Base-by-base conservation (phyloP, 2,329 filamentous ascomycete species). In the Exserohilum turcica region DNA sequence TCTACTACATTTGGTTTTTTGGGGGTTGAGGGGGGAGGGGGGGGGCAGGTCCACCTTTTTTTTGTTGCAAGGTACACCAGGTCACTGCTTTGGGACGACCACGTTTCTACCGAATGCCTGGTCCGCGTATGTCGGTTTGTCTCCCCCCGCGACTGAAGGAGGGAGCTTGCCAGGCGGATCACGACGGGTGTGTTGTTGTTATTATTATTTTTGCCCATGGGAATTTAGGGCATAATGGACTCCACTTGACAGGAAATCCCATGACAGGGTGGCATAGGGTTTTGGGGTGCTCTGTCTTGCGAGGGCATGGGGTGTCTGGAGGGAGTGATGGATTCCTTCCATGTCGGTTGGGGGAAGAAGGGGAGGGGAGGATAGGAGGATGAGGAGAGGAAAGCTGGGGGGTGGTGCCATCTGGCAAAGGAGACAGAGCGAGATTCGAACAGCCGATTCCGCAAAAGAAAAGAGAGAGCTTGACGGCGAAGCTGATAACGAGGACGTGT, bases 51-150 rank as follows among this genome's bases (percentile, higher is more conserved):
- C 45, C 18, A 43, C 46, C 49, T 24, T 24, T 24, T 24, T 36
- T 43, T 52, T 35, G 39, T 50, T 18, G 47, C 49, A 53, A 47
- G 46, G 35, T 32, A 45, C 45, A 48, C 57, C 52, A 36, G 48
- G 52, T 55, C 38, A 51, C 37, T 32, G 48, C 38, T 9, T 47
- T 21, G 29, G 29, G 39, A 47, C 40, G 29, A 38, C 24, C 35
- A 12, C 31, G 32, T 4, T 4, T 13, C 33, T 48, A 52, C 60
- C 60, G 54, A 48, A 51, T 48, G 47, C 56, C 44, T 56, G 66
- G 65, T 56, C 54, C 27, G 42, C 35, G 13, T 58, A 61, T 53
- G 54, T 53, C 39, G 19, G 39, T 29, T 38, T 52, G 56, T 52
- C 55, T 24, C 39, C 27, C 39, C 27, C 21, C 21, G 13, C 36